Evolutionary conservation across 108 stramenopile genomes (phyloP).

Genomic region (Cyclotella atomus): DNA sequence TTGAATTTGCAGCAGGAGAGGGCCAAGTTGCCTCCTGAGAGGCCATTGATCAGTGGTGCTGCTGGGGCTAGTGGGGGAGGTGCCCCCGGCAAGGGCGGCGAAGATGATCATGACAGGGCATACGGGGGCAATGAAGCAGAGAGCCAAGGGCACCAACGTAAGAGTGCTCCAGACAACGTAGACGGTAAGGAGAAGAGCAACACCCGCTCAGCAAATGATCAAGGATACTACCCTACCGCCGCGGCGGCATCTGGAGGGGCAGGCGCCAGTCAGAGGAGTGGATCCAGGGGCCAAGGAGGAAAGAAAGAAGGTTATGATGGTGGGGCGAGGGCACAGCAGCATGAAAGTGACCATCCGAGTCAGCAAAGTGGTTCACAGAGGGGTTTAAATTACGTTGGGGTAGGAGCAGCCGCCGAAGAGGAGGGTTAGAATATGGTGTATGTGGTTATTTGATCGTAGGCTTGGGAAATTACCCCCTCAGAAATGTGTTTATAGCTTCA

Average conservation of each 20-base stretch:
- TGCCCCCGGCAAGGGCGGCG: constrained; percentile 31
- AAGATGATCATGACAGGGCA: constrained; percentile 8
- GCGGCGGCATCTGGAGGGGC: constrained; percentile 18
- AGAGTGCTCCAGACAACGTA: constrained; percentile 36
- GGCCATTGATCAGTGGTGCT: constrained; percentile 50
- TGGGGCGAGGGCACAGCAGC: not conserved
- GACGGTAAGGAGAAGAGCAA: not conserved
- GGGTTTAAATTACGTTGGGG: constrained; percentile 17
- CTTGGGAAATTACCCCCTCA: no score
- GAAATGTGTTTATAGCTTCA: no score
- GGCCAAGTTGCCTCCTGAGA: constrained; percentile 75
- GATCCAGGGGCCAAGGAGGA: constrained; percentile 39
- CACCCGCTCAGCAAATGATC: constrained; percentile 9
- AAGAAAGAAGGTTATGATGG: constrained; percentile 9
- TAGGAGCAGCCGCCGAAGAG: not conserved
- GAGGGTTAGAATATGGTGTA: not conserved
- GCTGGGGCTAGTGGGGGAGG: constrained; percentile 6
- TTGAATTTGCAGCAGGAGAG: constrained; percentile 94
- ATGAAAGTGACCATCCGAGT: constrained; percentile 27
- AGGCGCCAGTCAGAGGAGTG: constrained; percentile 39
- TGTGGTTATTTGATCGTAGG: not conserved
- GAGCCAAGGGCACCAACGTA: constrained; percentile 12
- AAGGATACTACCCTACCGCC: not conserved
- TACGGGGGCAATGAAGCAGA: not conserved
- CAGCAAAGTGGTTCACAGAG: constrained; percentile 31